Evolutionary conservation across 1,284 basidiomycete species (phyloP), one percentile per base, ranked within the genome.

Genomic region (Omphalotus olearius): DNA sequence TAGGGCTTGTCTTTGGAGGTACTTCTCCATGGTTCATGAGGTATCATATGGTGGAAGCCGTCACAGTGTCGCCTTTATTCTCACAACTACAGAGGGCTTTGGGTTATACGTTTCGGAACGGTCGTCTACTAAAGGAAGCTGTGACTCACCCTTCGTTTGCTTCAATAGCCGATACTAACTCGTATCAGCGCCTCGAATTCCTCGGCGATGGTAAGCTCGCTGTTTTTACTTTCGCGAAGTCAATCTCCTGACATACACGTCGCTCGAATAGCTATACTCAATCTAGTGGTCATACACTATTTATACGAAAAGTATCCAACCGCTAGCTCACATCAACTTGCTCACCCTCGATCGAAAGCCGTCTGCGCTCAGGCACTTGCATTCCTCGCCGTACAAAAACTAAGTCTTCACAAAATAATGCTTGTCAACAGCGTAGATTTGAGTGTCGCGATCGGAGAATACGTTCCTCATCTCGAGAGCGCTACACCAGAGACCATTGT

Each of bases 101-200:
- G 46, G 84, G 85, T 1, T 93, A 94, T 60, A 67, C 70, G 18
- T 92, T 93, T 64, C 74, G 76, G 52, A 73, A 79, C 35, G 76
- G 78, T 6, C 69, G 74, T 43, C 65, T 93, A 9, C 67, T 93
- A 14, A 62, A 84, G 6, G 87, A 92, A 66, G 90, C 90, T 4
- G 68, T 91, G 28, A 91, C 88, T 0, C 91, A 94, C 62, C 85
- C 90, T 0, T 90, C 88, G 0, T 88, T 88, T 61, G 72, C 72
- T 11, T 61, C 70, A 20, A 71, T 70, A 0, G 62, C 64, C 1
- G 75, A 76, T 3, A 76, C 74, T 7, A 69, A 78, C 6, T 88
- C 88, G 1, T 93, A 93, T 64, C 86, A 94, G 57, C 77, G 91
- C 9, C 72, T 93, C 9, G 91, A 94, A 59, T 93, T 91, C 61